phyloP scores from a whole-genome alignment of 768 basidiomycete genomes.

The Podaxis carcinomalis region DNA sequence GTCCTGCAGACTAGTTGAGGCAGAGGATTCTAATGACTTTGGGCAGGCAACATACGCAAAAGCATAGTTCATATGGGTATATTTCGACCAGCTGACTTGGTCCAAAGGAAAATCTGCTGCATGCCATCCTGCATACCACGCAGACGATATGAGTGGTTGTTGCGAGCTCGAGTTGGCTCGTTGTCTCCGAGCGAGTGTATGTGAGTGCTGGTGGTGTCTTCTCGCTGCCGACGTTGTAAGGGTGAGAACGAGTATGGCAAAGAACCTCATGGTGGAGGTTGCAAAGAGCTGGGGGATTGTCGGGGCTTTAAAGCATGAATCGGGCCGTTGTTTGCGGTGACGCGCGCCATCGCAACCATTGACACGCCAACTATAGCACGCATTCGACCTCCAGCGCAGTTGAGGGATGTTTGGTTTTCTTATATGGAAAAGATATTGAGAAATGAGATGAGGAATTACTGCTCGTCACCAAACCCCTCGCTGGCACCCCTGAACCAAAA shows the following conservation, averaged over 20 bases:
- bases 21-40: background rate
- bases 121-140: slow-evolving; percentile 50
- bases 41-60: slow-evolving; percentile 46
- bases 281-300: background rate
- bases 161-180: background rate
- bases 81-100: slow-evolving; percentile 45
- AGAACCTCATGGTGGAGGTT: background rate
- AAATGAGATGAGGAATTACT: background rate
- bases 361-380: background rate
- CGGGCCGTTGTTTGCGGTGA: background rate
- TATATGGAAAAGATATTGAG: background rate
- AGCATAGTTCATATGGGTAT: slow-evolving; percentile 53
- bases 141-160: slow-evolving; percentile 24
- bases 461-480: background rate
- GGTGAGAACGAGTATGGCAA: background rate
- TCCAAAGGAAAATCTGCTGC: slow-evolving; percentile 36
- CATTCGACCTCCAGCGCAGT: background rate
- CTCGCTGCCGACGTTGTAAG: slow-evolving; percentile 9
- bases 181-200: slow-evolving; percentile 12
- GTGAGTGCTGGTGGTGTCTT: slow-evolving; percentile 1
- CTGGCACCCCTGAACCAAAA: no score
- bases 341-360: slow-evolving; percentile 7
- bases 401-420: background rate
- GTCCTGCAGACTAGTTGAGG: slow-evolving; percentile 19
- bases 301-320: background rate